Evolutionary conservation across 148 eudicot species (phyloP), one percentile per base, ranked within the genome.

Genomic region (Camellia japonica): DNA sequence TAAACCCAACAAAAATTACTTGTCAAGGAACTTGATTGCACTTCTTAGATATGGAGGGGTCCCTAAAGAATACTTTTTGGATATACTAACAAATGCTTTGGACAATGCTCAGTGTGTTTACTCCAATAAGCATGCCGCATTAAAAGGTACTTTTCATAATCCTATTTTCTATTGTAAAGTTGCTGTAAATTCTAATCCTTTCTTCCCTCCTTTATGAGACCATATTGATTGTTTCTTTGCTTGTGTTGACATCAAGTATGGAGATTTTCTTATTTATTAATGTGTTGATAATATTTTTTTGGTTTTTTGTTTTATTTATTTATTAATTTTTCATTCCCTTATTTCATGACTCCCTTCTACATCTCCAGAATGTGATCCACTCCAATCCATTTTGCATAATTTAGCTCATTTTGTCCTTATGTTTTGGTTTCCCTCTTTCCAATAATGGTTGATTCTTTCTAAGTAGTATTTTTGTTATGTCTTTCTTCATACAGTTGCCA

Each of bases 11-110:
- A 86, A 55, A 79, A 56, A 90, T 6, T 67, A 51, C 42, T 83
- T 95, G 8, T 95, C 99, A 9, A 93, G 80, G 82, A 80, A 83
- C 73, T 87, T 95, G 89, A 95, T 93, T 83, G 91, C 94, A 52
- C 91, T 95, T 43, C 87, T 95, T 72, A 88, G 81, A 83, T 89
- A 84, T 80, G 99, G 99, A 59, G 97, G 95, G 64, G 93, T 95
- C 61, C 97, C 98, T 1, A 81, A 74, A 68, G 81, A 79, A 1
- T 89, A 58, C 66, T 95, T 95, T 81, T 43, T 90, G 71, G 75
- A 81, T 60, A 41, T 90, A 79, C 73, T 95, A 59, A 47, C 2
- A 8, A 83, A 81, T 46, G 89, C 96, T 83, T 68, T 93, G 76
- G 63, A 79, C 46, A 89, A 90, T 65, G 80, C 91, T 46, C 87